Evolutionary conservation across 345 rosid species (phyloP), one percentile per base, ranked within the genome.

Genomic region (Balakata baccata): DNA sequence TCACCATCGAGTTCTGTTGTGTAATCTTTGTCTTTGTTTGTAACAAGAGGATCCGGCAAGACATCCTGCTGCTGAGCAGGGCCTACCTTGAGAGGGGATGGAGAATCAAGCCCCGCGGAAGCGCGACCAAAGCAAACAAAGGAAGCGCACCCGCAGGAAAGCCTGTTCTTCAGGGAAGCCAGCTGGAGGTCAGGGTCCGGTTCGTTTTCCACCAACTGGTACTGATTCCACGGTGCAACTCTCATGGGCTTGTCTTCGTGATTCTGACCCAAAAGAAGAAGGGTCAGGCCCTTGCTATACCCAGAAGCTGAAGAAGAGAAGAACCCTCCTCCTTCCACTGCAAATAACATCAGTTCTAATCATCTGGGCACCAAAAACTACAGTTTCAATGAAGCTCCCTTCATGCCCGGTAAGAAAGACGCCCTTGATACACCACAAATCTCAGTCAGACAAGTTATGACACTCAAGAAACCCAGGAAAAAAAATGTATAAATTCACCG

Each of bases 251-350:
- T 88, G 73, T 88, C 92, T 74, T 90, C 97, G 70, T 86, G 84
- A 83, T 83, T 90, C 75, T 89, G 90, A 82, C 97, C 92, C 83
- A 93, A 81, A 74, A 95, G 82, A 72, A 95, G 96, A 83, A 95
- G 97, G 86, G 96, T 78, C 77, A 95, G 71, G 39, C 97, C 96
- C 78, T 88, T 91, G 69, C 93, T 92, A 89, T 88, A 89, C 85
- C 99, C 97, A 72, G 94, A 90, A 68, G 97, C 95, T 65, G 99
- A 93, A 82, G 98, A 85, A 86, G 96, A 92, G 92, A 95, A 95
- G 83, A 95, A 92, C 59, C 96, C 92, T 77, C 99, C 97, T 88
- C 98, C 98, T 92, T 92, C 97, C 76, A 89, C 94, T 82, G 94
- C 92, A 74, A 92, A 84, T 89, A 95, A 89, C 99, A 95, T 95